A percentile compares a stretch with the other conserved stretches of the same genome.
phyloP scores from a whole-genome alignment of 2,329 filamentous ascomycete genomes.

The Dactylonectria macrodidyma region DNA sequence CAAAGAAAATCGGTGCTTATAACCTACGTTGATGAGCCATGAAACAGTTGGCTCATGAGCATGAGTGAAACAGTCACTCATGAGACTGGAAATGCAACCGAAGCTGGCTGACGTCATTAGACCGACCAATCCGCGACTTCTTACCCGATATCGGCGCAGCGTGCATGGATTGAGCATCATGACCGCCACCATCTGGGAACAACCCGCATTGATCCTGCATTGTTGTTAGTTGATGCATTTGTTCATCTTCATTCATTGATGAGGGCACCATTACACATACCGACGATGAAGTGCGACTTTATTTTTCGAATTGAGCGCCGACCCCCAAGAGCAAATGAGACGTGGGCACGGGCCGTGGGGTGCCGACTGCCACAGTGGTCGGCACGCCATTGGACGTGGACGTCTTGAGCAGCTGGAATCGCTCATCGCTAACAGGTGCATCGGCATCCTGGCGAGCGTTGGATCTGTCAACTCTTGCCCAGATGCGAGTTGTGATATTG shows the following conservation, averaged over 20 bases:
- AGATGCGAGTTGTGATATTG: slow-evolving; percentile 22
- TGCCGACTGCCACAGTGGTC: background rate
- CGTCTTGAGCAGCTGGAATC: slow-evolving; percentile 8
- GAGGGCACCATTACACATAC: background rate
- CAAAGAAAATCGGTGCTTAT: background rate
- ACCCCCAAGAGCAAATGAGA: background rate
- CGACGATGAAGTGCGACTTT: background rate
- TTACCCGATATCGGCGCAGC: slow-evolving; percentile 1
- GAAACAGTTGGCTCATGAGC: background rate
- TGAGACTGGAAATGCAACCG: background rate
- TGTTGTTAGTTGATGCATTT: background rate
- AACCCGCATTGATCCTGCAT: background rate
- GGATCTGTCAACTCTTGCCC: background rate
- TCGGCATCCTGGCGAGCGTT: background rate
- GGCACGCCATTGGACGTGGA: slow-evolving; percentile 7
- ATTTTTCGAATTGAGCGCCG: slow-evolving; percentile 27
- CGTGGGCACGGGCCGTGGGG: background rate
- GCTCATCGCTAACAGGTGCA: background rate
- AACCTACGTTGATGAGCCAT: background rate
- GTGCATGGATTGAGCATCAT: background rate
- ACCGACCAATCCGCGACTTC: background rate
- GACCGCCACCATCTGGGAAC: background rate
- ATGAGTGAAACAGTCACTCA: background rate
- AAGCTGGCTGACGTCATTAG: background rate
- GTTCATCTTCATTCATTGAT: background rate